These are phyloP conservation scores for Aspergillus pseudotamarii DNA, from an alignment of 2,329 filamentous ascomycete genomes.

Conservation along the genomic window DNA sequence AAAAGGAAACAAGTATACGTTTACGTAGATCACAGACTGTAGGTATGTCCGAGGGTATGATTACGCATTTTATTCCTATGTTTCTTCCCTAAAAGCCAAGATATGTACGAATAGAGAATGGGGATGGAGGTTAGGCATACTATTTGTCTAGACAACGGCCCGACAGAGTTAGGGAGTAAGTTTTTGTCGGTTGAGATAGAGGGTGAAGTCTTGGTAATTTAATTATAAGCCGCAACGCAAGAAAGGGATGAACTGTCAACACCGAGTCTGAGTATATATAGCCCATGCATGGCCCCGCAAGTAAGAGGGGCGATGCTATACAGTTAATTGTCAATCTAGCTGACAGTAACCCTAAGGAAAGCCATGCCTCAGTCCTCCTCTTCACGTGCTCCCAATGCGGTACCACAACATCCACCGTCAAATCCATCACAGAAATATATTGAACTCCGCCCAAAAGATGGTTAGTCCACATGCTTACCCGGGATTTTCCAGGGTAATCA, in stretches of 20 bases:
- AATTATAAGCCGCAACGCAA: neutral
- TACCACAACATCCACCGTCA: neutral
- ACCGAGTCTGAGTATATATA: neutral
- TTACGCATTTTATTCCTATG: neutral
- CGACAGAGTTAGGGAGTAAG: too few relatives aligned
- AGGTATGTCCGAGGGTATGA: neutral
- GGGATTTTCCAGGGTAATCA: neutral
- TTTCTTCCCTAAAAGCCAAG: neutral
- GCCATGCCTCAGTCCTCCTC: neutral
- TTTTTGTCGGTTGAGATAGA: neutral
- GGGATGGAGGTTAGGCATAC: neutral
- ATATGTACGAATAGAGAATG: neutral
- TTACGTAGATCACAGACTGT: neutral
- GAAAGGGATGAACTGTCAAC: neutral
- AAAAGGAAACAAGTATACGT: too few relatives aligned
- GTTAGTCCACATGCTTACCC: neutral
- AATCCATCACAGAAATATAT: neutral
- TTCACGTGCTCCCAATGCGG: neutral
- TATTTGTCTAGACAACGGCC: neutral
- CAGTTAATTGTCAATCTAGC: neutral
- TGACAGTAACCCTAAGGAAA: neutral
- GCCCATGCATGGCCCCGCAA: neutral
- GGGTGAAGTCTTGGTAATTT: neutral
- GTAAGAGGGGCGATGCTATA: neutral
- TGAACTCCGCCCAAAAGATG: slow-evolving; percentile 9